Percentiles rank a stretch among this genome's conserved stretches.
Evolutionary conservation across 1,139 yeast genomes (phyloP).

Genomic region (Candida smagusa): DNA sequence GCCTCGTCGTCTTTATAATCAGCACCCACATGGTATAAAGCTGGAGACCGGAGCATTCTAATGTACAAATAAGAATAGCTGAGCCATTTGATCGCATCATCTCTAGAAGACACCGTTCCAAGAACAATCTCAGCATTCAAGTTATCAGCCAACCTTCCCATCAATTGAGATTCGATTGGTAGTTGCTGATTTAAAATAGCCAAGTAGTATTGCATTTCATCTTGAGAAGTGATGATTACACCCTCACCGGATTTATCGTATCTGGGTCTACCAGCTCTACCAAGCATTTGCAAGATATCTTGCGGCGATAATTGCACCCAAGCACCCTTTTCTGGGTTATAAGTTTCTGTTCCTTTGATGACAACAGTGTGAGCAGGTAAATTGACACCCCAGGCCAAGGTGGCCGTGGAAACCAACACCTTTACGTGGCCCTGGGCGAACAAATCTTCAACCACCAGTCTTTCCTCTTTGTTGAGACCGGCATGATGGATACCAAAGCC

Average conservation of each 20-base stretch:
- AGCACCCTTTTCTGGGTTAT: conserved; percentile 83
- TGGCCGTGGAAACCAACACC: conserved; percentile 88
- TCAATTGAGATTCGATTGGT: conserved; percentile 88
- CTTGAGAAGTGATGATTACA: conserved; percentile 83
- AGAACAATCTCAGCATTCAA: conserved; percentile 84
- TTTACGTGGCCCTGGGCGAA: conserved; percentile 85
- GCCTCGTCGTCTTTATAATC: conserved; percentile 54
- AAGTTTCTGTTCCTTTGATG: conserved; percentile 91
- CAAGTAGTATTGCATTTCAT: conserved; percentile 82
- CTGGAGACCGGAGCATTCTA: conserved; percentile 75
- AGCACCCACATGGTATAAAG: conserved; percentile 70
- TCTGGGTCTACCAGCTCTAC: conserved; percentile 97
- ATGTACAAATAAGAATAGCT: conserved; percentile 76
- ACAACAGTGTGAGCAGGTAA: conserved; percentile 96
- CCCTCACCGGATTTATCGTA: conserved; percentile 94
- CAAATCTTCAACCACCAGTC: conserved; percentile 77
- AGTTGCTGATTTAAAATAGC: conserved; percentile 86
- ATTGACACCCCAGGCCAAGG: conserved; percentile 98
- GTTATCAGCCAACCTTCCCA: conserved; percentile 66
- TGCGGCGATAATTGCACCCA: conserved; percentile 93
- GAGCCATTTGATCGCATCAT: conserved; percentile 78
- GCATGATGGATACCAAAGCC: conserved; percentile 97
- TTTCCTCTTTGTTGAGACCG: conserved; percentile 71
- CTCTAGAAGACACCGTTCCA: conserved; percentile 59
- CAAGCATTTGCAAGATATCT: conserved; percentile 92